phyloP scores from a whole-genome alignment of 2,329 filamentous ascomycete species.

The Endoconidiophora polonica region DNA sequence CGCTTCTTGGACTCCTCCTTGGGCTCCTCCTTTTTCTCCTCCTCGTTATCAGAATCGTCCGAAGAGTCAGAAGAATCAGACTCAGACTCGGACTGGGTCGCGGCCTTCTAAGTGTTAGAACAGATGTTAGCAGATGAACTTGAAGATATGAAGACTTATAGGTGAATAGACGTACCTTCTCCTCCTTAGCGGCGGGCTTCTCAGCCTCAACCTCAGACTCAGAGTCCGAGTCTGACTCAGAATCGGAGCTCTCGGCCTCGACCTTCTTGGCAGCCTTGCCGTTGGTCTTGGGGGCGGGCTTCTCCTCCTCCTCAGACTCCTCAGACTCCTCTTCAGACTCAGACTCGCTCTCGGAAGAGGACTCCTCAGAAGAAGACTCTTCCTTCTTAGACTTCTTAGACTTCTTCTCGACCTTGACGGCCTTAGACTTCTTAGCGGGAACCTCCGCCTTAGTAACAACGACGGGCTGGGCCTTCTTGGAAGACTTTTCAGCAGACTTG shows the following conservation, averaged over 20 bases:
- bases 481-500: conserved; percentile 40
- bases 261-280: conserved; percentile 18
- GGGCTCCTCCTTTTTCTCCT: conserved; percentile 20
- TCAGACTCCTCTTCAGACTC: conserved; percentile 23
- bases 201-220: conserved; percentile 18
- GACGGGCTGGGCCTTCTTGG: conserved; percentile 32
- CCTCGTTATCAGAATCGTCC: conserved; percentile 21
- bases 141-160: neutral
- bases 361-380: conserved; percentile 23
- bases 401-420: conserved; percentile 17
- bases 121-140: conserved; percentile 14
- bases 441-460: conserved; percentile 19
- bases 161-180: conserved; percentile 9
- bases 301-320: conserved; percentile 21
- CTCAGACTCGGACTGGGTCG: conserved; percentile 19
- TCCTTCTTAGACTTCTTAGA: conserved; percentile 27
- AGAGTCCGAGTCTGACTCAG: conserved; percentile 19
- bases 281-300: conserved; percentile 15
- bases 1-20: conserved; percentile 27
- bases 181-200: conserved; percentile 18
- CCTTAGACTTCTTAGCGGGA: conserved; percentile 32
- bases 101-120: conserved; percentile 17
- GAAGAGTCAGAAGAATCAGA: conserved; percentile 20
- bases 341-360: conserved; percentile 22
- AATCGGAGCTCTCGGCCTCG: conserved; percentile 16